Evolutionary conservation across 768 basidiomycete genomes (phyloP).

Genomic region (Amanita pallidorosea): DNA sequence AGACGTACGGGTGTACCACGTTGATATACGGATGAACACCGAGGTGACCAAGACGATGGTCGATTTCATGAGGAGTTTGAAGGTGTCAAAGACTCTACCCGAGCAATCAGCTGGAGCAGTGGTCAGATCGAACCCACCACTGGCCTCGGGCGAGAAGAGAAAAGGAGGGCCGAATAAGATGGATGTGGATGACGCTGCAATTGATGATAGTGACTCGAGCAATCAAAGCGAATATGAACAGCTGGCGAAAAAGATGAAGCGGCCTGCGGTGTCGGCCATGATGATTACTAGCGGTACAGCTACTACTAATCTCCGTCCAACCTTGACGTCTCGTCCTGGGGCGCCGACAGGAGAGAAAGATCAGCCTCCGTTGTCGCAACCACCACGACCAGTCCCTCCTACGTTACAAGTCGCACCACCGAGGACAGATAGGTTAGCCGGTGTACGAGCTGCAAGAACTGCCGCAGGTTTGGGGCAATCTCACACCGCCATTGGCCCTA

Average conservation of each 20-base stretch:
- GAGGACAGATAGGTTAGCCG: neutral
- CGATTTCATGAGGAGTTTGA: conserved; percentile 31
- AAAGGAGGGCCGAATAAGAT: neutral
- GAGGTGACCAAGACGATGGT: conserved; percentile 45
- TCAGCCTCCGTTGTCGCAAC: neutral
- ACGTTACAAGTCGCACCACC: neutral
- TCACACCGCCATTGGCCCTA: neutral
- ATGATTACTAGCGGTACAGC: neutral
- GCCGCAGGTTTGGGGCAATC: neutral
- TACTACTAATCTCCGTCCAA: neutral
- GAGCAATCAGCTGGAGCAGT: neutral
- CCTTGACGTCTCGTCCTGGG: neutral
- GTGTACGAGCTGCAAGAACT: conserved; percentile 1
- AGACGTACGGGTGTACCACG: conserved; percentile 39
- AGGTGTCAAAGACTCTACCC: conserved; percentile 6
- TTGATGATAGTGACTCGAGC: neutral
- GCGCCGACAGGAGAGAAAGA: neutral
- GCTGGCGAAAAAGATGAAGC: neutral
- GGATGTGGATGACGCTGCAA: neutral
- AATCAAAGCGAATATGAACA: neutral
- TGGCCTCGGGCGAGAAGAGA: neutral
- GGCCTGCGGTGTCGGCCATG: neutral
- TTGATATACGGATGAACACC: conserved; percentile 57
- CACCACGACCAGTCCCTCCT: neutral
- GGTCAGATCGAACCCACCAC: neutral